Base-by-base conservation (phyloP, 2,329 filamentous ascomycete genomes). In the Sordariomycetes sp. region DNA sequence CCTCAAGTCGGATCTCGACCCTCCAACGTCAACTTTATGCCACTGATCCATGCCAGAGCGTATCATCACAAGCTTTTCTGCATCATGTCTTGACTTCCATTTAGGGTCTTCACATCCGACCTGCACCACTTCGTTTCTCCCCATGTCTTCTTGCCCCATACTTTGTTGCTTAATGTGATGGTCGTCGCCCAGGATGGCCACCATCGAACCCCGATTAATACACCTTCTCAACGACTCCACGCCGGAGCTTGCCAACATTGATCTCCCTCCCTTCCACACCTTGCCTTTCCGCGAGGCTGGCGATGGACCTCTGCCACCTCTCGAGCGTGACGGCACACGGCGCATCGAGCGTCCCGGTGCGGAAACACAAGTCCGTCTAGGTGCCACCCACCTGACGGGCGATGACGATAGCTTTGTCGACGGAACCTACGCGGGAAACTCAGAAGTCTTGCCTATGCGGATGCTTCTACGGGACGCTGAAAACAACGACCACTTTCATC, bases 181-280 rank as follows among this genome's bases (percentile, higher is more conserved):
- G 31, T 18, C 21, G 26, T 11, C 23, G 33, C 33, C 33, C 26
- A 35, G 12, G 57, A 76, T 76, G 72, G 72, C 72, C 45, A 79
- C 73, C 50, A 79, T 79, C 58, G 75, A 80, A 66, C 75, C 75
- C 50, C 72, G 75, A 50, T 64, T 80, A 44, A 80, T 79, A 51
- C 73, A 79, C 53, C 58, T 79, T 44, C 63, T 79, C 48, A 79
- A 79, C 55, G 69, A 75, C 47, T 65, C 64, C 27, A 61, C 63
- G 41, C 64, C 67, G 30, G 63, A 63, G 43, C 57, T 61, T 46
- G 61, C 58, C 46, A 63, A 65, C 41, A 57, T 66, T 47, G 70
- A 73, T 39, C 64, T 76, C 3, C 72, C 74, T 24, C 66, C 73
- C 32, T 58, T 75, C 27, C 68, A 74, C 41, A 57, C 59, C 54